Conservation (phyloP, 2,329 filamentous ascomycete species). For the Hypoxylon sp. region DNA sequence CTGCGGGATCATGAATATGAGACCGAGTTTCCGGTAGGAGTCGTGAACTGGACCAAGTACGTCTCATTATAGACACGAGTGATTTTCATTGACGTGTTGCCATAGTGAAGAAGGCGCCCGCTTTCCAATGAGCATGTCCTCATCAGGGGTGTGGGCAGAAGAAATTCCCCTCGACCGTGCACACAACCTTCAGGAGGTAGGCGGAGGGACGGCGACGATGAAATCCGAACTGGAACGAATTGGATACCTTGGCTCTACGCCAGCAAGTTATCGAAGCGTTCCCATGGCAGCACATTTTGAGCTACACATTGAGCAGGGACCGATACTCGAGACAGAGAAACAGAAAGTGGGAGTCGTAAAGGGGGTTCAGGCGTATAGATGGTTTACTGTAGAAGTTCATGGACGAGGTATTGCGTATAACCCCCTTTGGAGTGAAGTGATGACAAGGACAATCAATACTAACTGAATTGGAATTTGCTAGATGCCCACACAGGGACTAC, state of each 20-base stretch:
- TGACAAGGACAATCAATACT: neutral
- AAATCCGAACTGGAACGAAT: constrained; percentile 78
- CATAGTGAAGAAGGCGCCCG: constrained; percentile 81
- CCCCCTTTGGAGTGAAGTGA: neutral
- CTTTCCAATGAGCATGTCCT: constrained; percentile 80
- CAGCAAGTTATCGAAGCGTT: constrained; percentile 67
- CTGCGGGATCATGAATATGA: constrained; percentile 75
- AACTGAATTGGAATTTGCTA: constrained; percentile 15
- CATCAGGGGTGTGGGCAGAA: constrained; percentile 83
- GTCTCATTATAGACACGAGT: constrained; percentile 8
- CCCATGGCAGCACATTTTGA: constrained; percentile 85
- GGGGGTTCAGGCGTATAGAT: constrained; percentile 80
- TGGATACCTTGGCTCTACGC: constrained; percentile 72
- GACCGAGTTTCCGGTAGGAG: constrained; percentile 78
- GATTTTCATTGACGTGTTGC: constrained; percentile 1
- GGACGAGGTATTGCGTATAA: constrained; percentile 60
- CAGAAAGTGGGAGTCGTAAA: constrained; percentile 77
- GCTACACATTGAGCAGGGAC: constrained; percentile 87
- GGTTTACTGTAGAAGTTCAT: constrained; percentile 75
- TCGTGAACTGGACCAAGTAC: constrained; percentile 81
- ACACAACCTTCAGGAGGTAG: constrained; percentile 72
- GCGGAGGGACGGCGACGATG: constrained; percentile 71
- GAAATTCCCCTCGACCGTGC: constrained; percentile 71
- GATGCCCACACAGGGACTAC: constrained; percentile 84
- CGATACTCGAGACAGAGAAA: constrained; percentile 74